Conservation (phyloP, 768 basidiomycete species). For the Panellus pusillus region DNA sequence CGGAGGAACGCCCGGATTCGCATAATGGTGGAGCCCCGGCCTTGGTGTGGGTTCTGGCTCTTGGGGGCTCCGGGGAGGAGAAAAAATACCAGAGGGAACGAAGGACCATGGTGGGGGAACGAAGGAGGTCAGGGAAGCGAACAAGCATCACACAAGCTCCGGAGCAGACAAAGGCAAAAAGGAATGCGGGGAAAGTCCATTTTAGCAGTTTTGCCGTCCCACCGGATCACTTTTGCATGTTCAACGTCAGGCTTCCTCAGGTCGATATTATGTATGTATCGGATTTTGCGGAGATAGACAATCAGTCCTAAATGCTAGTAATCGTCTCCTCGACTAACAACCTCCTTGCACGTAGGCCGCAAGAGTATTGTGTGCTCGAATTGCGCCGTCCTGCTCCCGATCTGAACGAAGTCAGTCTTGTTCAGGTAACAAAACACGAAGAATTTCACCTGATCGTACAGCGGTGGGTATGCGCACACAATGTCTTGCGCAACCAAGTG, state of each 20-base stretch:
- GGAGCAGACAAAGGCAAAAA: constrained; percentile 1
- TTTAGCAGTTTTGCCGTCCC: too few species aligned
- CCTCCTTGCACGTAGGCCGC: constrained; percentile 82
- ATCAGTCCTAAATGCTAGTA: constrained; percentile 35
- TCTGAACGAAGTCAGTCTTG: constrained; percentile 5
- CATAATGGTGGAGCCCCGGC: constrained; percentile 52
- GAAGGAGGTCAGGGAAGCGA: background rate
- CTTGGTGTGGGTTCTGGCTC: constrained; percentile 12
- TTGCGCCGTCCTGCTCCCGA: constrained; percentile 19
- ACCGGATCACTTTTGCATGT: too few species aligned
- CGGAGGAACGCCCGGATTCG: constrained; percentile 66
- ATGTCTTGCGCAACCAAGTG: constrained; percentile 86
- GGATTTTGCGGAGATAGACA: background rate
- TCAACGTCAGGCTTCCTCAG: too few species aligned
- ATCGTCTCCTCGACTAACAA: constrained; percentile 83
- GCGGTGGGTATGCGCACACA: constrained; percentile 90
- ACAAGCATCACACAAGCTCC: constrained; percentile 7
- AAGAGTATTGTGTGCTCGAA: constrained; percentile 80
- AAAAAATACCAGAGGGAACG: constrained; percentile 12
- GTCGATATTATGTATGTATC: background rate
- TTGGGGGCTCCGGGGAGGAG: background rate
- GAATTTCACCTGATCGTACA: constrained; percentile 83
- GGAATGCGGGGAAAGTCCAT: background rate
- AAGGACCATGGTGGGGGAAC: constrained; percentile 7
- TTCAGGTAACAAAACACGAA: constrained; percentile 50